phyloP scores from a whole-genome alignment of 2,329 filamentous ascomycete genomes.

The Exophiala sideris region DNA sequence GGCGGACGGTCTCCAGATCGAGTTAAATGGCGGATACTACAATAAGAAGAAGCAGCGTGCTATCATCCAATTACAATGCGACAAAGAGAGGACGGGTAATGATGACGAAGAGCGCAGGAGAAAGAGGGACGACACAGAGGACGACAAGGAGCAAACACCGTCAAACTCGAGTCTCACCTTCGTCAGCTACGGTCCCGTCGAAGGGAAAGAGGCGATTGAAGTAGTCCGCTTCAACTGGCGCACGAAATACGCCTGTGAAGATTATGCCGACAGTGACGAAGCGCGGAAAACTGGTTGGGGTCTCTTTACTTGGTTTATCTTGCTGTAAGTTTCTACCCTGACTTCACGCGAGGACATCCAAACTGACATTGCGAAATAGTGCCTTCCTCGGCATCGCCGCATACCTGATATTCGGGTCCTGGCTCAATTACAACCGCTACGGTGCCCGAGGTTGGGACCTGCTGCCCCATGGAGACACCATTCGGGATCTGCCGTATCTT shows the following conservation, averaged over 20 bases:
- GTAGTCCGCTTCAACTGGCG: slow-evolving; percentile 77
- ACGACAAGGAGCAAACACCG: slow-evolving; percentile 28
- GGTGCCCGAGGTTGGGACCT: slow-evolving; percentile 94
- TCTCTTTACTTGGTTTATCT: slow-evolving; percentile 95
- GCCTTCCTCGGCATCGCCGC: slow-evolving; percentile 79
- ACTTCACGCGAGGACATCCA: background rate
- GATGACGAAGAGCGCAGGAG: slow-evolving; percentile 45
- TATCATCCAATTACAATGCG: slow-evolving; percentile 82
- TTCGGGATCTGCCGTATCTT: slow-evolving; percentile 88
- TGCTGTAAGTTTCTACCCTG: slow-evolving; percentile 63
- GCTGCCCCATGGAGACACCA: slow-evolving; percentile 84
- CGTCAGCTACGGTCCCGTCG: slow-evolving; percentile 64
- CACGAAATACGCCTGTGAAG: slow-evolving; percentile 82
- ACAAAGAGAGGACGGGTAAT: slow-evolving; percentile 66
- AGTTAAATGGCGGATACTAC: slow-evolving; percentile 59
- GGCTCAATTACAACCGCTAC: slow-evolving; percentile 98
- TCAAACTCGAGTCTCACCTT: slow-evolving; percentile 65
- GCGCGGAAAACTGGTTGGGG: slow-evolving; percentile 65
- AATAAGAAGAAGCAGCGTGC: slow-evolving; percentile 62
- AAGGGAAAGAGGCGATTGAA: slow-evolving; percentile 44
- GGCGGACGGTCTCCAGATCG: slow-evolving; percentile 69
- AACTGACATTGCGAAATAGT: slow-evolving; percentile 48
- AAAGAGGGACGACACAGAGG: slow-evolving; percentile 30
- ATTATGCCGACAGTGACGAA: slow-evolving; percentile 47
- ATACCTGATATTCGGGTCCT: slow-evolving; percentile 96